Percentiles rank a stretch among this genome's conserved stretches.
Evolutionary conservation across 2,329 filamentous ascomycete genomes (phyloP).

Genomic region (Cladophialophora carrionii): DNA sequence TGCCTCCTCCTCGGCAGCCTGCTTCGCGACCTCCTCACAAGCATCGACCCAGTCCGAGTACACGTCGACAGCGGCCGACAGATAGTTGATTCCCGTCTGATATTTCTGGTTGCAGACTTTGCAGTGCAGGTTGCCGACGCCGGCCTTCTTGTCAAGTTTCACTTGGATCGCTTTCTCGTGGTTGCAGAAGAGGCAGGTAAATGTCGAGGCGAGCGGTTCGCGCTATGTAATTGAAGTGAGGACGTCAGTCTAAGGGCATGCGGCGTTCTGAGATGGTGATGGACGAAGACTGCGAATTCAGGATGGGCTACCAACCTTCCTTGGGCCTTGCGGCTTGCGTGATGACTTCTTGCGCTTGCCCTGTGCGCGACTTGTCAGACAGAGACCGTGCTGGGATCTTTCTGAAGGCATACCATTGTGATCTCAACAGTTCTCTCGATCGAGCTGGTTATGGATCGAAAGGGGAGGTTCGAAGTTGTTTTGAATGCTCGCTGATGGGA

Average conservation of each 20-base stretch:
- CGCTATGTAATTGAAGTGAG: conserved; percentile 39
- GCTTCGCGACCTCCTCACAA: conserved; percentile 72
- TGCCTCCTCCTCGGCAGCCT: conserved; percentile 49
- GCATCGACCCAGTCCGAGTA: conserved; percentile 99
- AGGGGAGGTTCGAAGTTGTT: background rate
- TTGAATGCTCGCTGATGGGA: background rate
- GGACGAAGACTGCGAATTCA: background rate
- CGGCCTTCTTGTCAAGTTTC: conserved; percentile 90
- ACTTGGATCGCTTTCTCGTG: conserved; percentile 91
- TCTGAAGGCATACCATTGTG: conserved; percentile 1
- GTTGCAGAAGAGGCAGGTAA: conserved; percentile 97
- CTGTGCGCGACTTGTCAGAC: conserved; percentile 49
- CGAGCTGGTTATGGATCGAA: background rate
- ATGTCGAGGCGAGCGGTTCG: conserved; percentile 67
- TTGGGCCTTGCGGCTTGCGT: conserved; percentile 56
- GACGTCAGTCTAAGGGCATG: conserved; percentile 2
- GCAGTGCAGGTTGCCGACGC: conserved; percentile 82
- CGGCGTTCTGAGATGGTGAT: background rate
- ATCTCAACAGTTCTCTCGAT: background rate
- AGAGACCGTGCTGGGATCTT: background rate
- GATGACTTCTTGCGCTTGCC: conserved; percentile 91
- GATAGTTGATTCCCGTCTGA: conserved; percentile 91
- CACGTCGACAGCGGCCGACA: conserved; percentile 80
- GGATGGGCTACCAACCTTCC: conserved; percentile 50
- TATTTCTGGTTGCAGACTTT: conserved; percentile 93